These are phyloP conservation scores for Aspergillus quadricinctus DNA, from an alignment of 2,329 filamentous ascomycete species.

Conservation along the genomic window DNA sequence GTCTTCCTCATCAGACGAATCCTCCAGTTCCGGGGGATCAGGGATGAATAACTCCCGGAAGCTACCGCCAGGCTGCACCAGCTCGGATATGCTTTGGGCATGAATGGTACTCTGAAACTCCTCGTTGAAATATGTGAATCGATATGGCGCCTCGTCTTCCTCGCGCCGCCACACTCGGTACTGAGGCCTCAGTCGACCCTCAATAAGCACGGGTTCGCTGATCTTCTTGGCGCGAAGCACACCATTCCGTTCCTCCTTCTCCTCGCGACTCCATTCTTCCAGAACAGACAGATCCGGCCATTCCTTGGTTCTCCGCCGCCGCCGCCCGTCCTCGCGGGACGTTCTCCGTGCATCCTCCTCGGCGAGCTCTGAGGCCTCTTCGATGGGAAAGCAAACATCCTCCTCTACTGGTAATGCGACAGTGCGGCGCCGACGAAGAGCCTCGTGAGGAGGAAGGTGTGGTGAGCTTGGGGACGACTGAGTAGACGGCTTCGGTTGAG, in stretches of 20 bases:
- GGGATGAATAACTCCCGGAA: constrained; percentile 90
- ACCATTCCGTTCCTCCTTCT: constrained; percentile 82
- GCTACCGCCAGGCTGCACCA: constrained; percentile 76
- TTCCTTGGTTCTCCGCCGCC: constrained; percentile 61
- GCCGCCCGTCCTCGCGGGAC: constrained; percentile 43
- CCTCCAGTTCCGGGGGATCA: constrained; percentile 70
- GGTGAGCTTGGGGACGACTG: constrained; percentile 40
- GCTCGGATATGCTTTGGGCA: constrained; percentile 88
- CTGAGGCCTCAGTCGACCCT: constrained; percentile 78
- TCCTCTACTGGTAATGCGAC: constrained; percentile 66
- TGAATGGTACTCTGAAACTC: constrained; percentile 95
- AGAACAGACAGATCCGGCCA: constrained; percentile 85
- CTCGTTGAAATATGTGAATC: constrained; percentile 99
- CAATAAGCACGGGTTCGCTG: constrained; percentile 87
- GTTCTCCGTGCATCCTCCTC: constrained; percentile 60
- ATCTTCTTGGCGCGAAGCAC: constrained; percentile 84
- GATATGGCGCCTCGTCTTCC: constrained; percentile 84
- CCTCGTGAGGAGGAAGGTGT: constrained; percentile 32
- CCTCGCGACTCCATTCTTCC: constrained; percentile 84
- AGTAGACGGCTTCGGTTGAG: constrained; percentile 17
- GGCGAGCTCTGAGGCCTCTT: constrained; percentile 74
- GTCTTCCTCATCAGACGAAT: constrained; percentile 67
- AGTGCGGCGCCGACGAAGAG: constrained; percentile 50
- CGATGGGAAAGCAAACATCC: constrained; percentile 88
- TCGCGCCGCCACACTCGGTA: constrained; percentile 78